Evolutionary conservation across 2,329 filamentous ascomycete genomes (phyloP).

Genomic region (Alternaria solani): DNA sequence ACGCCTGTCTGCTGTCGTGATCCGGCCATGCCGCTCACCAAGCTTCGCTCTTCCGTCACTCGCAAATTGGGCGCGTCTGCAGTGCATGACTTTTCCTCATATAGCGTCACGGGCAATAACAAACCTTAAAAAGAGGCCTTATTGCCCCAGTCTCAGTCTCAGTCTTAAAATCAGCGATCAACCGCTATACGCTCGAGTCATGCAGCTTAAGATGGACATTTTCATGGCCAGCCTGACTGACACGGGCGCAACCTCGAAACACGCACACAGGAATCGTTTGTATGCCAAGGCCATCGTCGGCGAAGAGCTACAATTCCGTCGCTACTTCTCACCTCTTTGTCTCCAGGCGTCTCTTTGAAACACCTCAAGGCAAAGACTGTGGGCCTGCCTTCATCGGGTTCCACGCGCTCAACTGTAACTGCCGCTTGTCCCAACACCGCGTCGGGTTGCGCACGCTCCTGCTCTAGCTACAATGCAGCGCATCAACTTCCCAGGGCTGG

Average conservation of each 20-base stretch:
- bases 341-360: neutral
- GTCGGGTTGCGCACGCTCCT: neutral
- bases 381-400: neutral
- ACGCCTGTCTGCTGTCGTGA: neutral
- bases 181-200: conserved; percentile 5
- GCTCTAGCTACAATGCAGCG: neutral
- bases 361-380: neutral
- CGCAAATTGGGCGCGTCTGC: neutral
- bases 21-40: neutral
- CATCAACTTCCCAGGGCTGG: neutral
- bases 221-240: neutral
- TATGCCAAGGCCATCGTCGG: neutral
- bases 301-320: neutral
- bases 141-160: neutral
- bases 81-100: neutral
- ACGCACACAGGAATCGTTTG: neutral
- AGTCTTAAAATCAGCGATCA: neutral
- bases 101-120: neutral
- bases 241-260: neutral
- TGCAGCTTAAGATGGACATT: neutral
- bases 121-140: neutral
- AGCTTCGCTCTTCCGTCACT: neutral
- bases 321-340: neutral
- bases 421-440: neutral
- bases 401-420: neutral